Percentiles rank a stretch among this genome's conserved stretches.
These are phyloP conservation scores for Thyridium curvatum DNA, from an alignment of 2,329 filamentous ascomycete genomes.

Conservation along the genomic window DNA sequence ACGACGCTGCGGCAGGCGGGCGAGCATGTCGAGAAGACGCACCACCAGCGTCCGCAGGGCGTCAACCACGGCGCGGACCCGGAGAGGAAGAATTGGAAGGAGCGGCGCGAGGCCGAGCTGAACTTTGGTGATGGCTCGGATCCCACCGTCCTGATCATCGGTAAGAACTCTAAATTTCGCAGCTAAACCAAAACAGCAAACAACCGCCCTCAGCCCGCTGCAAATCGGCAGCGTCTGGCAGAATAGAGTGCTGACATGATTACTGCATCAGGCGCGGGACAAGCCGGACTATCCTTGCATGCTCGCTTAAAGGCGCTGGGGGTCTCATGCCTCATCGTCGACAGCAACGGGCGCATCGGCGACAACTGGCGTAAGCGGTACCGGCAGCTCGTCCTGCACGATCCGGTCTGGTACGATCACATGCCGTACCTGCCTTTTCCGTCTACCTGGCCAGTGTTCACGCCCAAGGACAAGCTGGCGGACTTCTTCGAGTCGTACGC, in stretches of 20 bases:
- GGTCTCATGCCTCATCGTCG: constrained; percentile 44
- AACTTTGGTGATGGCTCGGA: constrained; percentile 36
- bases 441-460: constrained; percentile 57
- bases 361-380: constrained; percentile 58
- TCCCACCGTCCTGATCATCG: constrained; percentile 51
- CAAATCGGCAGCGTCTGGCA: background rate
- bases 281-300: constrained; percentile 44
- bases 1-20: constrained; percentile 40
- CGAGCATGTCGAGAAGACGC: constrained; percentile 32
- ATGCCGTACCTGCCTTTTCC: constrained; percentile 58
- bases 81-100: constrained; percentile 45
- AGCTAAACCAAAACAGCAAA: no score
- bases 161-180: no score
- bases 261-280: constrained; percentile 39
- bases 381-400: constrained; percentile 51
- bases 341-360: constrained; percentile 43
- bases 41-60: constrained; percentile 33
- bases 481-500: constrained; percentile 60
- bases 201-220: no score
- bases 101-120: constrained; percentile 36
- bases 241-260: constrained; percentile 2
- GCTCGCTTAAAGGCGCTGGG: constrained; percentile 50
- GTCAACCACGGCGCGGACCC: constrained; percentile 38
- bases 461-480: constrained; percentile 60
- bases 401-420: constrained; percentile 53